Conservation (phyloP, 2,329 filamentous ascomycete species). For the Pseudocercospora macadamiae region DNA sequence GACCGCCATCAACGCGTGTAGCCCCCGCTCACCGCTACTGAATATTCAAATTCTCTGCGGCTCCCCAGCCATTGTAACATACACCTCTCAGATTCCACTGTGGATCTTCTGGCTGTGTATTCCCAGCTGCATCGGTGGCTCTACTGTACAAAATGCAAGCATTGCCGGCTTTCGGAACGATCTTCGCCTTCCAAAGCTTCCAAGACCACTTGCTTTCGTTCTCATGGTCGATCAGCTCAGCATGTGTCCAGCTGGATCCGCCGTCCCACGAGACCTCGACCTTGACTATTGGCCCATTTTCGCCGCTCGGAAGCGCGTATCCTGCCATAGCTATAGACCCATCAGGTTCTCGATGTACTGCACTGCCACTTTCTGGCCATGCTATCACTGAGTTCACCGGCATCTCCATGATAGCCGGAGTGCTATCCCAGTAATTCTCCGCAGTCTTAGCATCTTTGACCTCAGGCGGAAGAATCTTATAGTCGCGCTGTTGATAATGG, state of each 20-base stretch:
- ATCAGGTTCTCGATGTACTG: constrained; percentile 43
- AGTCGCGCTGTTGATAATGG: constrained; percentile 62
- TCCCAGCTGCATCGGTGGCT: constrained; percentile 58
- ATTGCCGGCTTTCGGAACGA: constrained; percentile 47
- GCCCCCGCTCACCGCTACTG: too few species aligned
- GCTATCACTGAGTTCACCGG: constrained; percentile 41
- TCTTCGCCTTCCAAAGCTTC: constrained; percentile 56
- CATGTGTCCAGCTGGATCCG: constrained; percentile 55
- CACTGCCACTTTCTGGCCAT: constrained; percentile 52
- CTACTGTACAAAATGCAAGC: constrained; percentile 55
- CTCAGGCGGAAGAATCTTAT: constrained; percentile 59
- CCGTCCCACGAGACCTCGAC: constrained; percentile 58
- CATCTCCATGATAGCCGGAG: constrained; percentile 55
- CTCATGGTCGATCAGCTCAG: constrained; percentile 43
- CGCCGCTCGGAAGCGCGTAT: constrained; percentile 59
- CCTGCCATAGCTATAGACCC: constrained; percentile 55
- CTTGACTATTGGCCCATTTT: constrained; percentile 55
- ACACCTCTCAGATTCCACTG: constrained; percentile 64
- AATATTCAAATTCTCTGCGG: constrained; percentile 54
- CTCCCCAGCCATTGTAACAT: constrained; percentile 63
- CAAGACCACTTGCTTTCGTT: constrained; percentile 51
- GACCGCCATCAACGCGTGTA: too few species aligned
- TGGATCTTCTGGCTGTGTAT: constrained; percentile 52
- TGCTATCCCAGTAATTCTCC: constrained; percentile 55
- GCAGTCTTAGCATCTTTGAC: constrained; percentile 54